Percentiles rank a stretch among this genome's conserved stretches.
Evolutionary conservation across 108 stramenopile species (phyloP).

Genomic region (Nitzschia inconspicua): DNA sequence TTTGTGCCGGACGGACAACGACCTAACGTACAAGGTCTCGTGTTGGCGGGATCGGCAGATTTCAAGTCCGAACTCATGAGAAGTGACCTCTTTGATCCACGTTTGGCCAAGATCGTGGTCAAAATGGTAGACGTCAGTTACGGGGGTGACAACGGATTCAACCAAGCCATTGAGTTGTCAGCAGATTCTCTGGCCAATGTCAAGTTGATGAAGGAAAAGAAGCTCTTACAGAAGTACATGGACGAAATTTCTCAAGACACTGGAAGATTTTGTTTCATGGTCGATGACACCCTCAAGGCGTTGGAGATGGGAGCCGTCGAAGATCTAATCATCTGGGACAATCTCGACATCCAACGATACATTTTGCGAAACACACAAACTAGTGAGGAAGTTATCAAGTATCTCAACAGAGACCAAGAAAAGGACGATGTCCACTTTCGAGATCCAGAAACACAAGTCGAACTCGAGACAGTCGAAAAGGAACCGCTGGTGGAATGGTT

Average conservation of each 20-base stretch:
- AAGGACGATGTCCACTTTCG: constrained; percentile 80
- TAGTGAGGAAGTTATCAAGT: constrained; percentile 78
- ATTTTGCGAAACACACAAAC: constrained; percentile 84
- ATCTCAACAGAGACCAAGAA: constrained; percentile 91
- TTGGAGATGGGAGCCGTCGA: constrained; percentile 97
- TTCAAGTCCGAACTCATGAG: constrained; percentile 96
- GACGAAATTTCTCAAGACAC: constrained; percentile 99
- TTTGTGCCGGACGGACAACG: constrained; percentile 95
- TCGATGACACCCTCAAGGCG: constrained; percentile 96
- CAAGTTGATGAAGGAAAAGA: constrained; percentile 99
- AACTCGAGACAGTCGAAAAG: constrained; percentile 91
- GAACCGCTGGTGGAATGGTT: constrained; percentile 96
- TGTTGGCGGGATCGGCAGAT: constrained; percentile 97
- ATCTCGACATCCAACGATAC: constrained; percentile 81
- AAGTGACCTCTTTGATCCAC: constrained; percentile 93
- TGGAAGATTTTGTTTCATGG: constrained; percentile 99
- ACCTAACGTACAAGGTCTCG: constrained; percentile 95
- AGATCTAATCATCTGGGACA: constrained; percentile 97
- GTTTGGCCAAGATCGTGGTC: constrained; percentile 91
- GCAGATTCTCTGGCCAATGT: constrained; percentile 95
- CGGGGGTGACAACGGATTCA: constrained; percentile 98
- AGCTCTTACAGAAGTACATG: constrained; percentile 94
- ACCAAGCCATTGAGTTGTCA: constrained; percentile 97
- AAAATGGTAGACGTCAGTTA: constrained; percentile 98
- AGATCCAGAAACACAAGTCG: constrained; percentile 87